phyloP scores from a whole-genome alignment of 1,284 basidiomycete genomes.

The Ustilago loliicola region DNA sequence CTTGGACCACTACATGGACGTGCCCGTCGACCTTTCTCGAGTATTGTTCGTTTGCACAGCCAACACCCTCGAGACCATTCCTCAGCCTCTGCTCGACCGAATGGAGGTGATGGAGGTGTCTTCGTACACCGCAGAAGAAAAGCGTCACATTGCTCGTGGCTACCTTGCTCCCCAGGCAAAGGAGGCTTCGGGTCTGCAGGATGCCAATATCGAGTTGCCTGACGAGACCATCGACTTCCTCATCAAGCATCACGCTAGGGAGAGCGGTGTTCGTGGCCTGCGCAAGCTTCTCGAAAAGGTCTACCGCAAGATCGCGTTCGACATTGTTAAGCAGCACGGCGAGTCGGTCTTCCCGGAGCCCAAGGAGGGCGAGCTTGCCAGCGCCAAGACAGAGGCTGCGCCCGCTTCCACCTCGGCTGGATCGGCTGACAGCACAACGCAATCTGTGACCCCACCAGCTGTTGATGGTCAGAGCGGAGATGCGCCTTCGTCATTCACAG shows the following conservation, averaged over 20 bases:
- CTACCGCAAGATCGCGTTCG: constrained; percentile 94
- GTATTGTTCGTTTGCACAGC: constrained; percentile 96
- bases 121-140: constrained; percentile 93
- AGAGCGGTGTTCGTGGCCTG: constrained; percentile 79
- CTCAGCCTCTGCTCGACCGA: constrained; percentile 92
- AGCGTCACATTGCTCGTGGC: constrained; percentile 88
- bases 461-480: constrained; percentile 25
- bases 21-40: constrained; percentile 94
- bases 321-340: constrained; percentile 90
- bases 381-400: constrained; percentile 49
- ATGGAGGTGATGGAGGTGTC: constrained; percentile 90
- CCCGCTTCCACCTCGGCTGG: constrained; percentile 30
- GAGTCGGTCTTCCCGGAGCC: constrained; percentile 86
- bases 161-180: constrained; percentile 96
- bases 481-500: constrained; percentile 34
- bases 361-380: constrained; percentile 69
- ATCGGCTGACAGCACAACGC: constrained; percentile 61
- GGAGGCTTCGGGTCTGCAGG: constrained; percentile 83
- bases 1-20: constrained; percentile 97
- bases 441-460: constrained; percentile 69
- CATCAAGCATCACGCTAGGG: constrained; percentile 96
- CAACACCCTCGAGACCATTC: constrained; percentile 86
- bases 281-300: constrained; percentile 77
- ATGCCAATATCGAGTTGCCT: constrained; percentile 66
- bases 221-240: constrained; percentile 82